Evolutionary conservation across 805 yeast species (phyloP), one percentile per base, ranked within the genome.

Genomic region (Yarrowia sp.): DNA sequence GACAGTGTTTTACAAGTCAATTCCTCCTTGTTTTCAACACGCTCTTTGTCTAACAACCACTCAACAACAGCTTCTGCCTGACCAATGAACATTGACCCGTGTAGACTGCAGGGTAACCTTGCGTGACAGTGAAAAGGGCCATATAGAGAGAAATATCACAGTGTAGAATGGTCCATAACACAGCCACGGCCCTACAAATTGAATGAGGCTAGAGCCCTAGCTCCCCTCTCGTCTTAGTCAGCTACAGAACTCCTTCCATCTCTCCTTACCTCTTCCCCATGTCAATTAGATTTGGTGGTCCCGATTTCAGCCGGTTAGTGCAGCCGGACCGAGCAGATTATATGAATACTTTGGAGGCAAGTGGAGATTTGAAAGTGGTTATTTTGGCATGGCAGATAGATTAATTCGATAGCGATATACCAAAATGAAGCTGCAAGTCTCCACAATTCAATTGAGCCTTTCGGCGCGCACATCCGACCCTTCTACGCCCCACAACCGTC

Each of bases 221-320:
- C 28, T 19, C 48, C 32, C 28, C 4, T 14, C 6, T 16, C 6
- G 30, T 28, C 35, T 46, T 46, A 46, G 36, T 46, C 35, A 46
- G 52, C 52, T 2, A 3, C 14, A 17, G 7, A 19, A n/a, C 5
- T 12, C 28, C 35, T 4, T 48, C n/a, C 19, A 2, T 30, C 52
- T 28, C 52, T 17, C 24, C 46, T 28, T 12, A 17, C 12, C n/a
- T 11, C 54, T 19, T 48, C 54, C 30, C 54, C 54, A 48, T 24
- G 38, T 28, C 41, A 33, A 16, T 35, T n/a, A 33, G 30, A 33
- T 51, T 51, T 33, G 41, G 56, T 17, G 52, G 41, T 51, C 41
- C 58, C 58, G 58, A 51, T 51, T 33, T 33, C 41, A 51, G 58
- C 58, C 58, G 58, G 58, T 33, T 51, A 33, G 41, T 35, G 58